phyloP scores from a whole-genome alignment of 2,329 filamentous ascomycete genomes.

The Lasiodiplodia gonubiensis region DNA sequence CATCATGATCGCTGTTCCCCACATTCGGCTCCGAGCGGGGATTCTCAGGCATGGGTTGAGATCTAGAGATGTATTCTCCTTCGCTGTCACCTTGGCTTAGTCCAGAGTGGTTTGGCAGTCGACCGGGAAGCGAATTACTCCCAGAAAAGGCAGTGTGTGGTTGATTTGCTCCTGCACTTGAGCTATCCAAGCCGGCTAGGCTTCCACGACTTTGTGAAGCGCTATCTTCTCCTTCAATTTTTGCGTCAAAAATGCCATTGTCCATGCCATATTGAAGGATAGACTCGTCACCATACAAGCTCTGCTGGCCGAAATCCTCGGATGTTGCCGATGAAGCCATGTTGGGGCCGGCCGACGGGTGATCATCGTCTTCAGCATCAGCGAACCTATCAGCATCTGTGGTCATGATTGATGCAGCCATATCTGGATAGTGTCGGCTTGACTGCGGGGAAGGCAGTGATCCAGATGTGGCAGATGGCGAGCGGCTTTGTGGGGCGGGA shows the following conservation, averaged over 20 bases:
- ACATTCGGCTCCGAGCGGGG: background rate
- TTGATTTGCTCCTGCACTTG: background rate
- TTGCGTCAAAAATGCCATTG: conserved; percentile 38
- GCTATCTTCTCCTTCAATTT: conserved; percentile 7
- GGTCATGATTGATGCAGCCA: conserved; percentile 40
- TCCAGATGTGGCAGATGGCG: background rate
- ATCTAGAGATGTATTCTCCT: background rate
- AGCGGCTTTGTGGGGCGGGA: background rate
- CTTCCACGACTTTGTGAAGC: background rate
- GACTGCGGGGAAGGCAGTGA: background rate
- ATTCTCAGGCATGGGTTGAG: conserved; percentile 14
- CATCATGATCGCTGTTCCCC: background rate
- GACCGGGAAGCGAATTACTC: conserved; percentile 10
- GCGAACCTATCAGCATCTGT: conserved; percentile 50
- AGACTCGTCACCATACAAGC: conserved; percentile 43
- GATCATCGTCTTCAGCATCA: conserved; percentile 48
- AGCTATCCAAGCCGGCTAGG: background rate
- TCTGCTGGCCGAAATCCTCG: conserved; percentile 14
- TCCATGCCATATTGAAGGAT: conserved; percentile 43
- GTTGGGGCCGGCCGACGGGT: background rate
- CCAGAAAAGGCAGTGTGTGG: background rate
- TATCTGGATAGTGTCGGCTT: conserved; percentile 4
- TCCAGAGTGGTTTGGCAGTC: background rate
- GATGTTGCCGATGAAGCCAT: conserved; percentile 1
- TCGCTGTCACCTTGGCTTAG: background rate